Base-by-base conservation (phyloP, 192 early-diverging fungal species). In the Allomyces macrogynus region DNA sequence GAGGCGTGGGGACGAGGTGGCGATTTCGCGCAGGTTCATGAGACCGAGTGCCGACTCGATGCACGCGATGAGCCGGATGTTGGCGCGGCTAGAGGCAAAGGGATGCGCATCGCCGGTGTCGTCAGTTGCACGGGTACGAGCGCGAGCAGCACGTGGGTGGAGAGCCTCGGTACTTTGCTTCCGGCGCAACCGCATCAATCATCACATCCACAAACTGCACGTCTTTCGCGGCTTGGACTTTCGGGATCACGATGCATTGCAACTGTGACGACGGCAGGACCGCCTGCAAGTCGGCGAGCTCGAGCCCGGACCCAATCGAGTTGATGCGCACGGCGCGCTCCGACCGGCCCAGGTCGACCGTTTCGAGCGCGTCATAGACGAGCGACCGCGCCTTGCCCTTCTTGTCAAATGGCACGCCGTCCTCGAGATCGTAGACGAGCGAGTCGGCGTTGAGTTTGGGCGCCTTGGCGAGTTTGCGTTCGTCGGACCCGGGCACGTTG, bases 261-360 rank as follows among this genome's bases (percentile, higher is more conserved):
- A 93, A 74, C 23, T 72, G 63, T 60, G 72, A 73, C 1, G 85
- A 81, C 44, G 76, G 81, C 63, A 91, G 77, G 62, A 91, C 76
- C 4, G 86, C 86, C 40, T 81, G 80, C 14, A 96, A 75, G 69
- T 96, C 93, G 43, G 87, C 85, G 24, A 80, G 70, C 67, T 88
- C 91, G 65, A 81, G 63, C 65, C 81, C 87, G 14, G 86, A 87
- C 22, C 88, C 87, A 24, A 93, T 74, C 12, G 84, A 73, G 72
- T 96, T 96, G 68, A 96, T 94, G 43, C 93, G 83, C 27, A 96
- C 93, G 8, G 88, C 87, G 63, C 87, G 85, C 70, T 94, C 92
- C 0, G 79, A 78, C 20, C 76, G 80, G n/a, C 80, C 80, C 61
- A 83, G 72, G 64, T 81, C 85, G 23, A 78, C 83, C 49, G 74